Percentiles rank a stretch among this genome's conserved stretches.
These are phyloP conservation scores for Lophium mytilinum DNA, from an alignment of 495 filamentous ascomycete species.

Conservation along the genomic window DNA sequence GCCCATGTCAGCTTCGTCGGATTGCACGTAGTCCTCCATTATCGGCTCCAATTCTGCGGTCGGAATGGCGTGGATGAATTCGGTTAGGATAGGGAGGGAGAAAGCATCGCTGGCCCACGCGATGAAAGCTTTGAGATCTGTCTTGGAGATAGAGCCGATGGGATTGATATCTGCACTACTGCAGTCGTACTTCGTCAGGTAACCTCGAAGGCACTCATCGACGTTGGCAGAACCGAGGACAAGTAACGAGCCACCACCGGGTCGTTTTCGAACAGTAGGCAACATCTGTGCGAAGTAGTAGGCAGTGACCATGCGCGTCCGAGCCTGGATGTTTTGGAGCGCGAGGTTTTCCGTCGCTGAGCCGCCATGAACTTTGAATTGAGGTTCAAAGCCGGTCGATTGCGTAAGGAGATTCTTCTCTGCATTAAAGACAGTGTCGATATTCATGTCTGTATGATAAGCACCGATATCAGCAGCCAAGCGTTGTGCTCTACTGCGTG, in stretches of 20 bases:
- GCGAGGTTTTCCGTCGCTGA: conserved; percentile 53
- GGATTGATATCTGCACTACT: conserved; percentile 40
- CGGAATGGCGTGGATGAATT: conserved; percentile 43
- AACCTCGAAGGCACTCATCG: conserved; percentile 50
- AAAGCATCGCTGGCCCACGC: conserved; percentile 55
- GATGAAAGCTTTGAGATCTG: conserved; percentile 74
- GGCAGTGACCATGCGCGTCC: conserved; percentile 70
- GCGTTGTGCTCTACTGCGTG: conserved; percentile 59
- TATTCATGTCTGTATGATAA: conserved; percentile 69
- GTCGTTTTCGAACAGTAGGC: conserved; percentile 47
- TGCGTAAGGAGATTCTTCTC: conserved; percentile 46
- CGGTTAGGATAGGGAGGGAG: conserved; percentile 60
- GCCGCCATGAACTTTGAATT: conserved; percentile 65
- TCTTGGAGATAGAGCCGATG: conserved; percentile 37
- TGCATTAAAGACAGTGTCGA: conserved; percentile 57
- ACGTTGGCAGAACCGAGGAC: conserved; percentile 59
- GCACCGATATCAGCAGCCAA: conserved; percentile 62
- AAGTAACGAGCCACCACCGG: conserved; percentile 50
- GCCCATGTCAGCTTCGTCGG: conserved; percentile 72
- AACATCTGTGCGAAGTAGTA: conserved; percentile 68
- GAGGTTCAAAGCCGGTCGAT: conserved; percentile 49
- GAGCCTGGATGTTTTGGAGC: conserved; percentile 76
- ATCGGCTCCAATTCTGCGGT: conserved; percentile 67
- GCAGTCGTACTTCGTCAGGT: conserved; percentile 67
- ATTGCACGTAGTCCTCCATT: conserved; percentile 55